These are phyloP conservation scores for Phytophthora tubulina DNA, from an alignment of 352 stramenopile species.

Conservation along the genomic window DNA sequence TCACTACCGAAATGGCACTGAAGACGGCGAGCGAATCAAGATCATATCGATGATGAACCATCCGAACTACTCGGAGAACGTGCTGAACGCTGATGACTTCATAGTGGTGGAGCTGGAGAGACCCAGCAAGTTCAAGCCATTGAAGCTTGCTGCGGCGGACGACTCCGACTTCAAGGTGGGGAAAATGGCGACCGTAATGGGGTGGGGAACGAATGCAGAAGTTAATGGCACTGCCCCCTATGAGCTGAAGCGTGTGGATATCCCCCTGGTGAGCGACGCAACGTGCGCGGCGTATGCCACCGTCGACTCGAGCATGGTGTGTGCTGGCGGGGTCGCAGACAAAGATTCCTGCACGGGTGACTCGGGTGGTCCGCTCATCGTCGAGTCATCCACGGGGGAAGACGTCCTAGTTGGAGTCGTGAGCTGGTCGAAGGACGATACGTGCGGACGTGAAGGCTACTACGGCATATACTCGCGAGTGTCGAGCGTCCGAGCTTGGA, in stretches of 20 bases:
- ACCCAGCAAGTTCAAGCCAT: constrained; percentile 39
- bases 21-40: constrained; percentile 27
- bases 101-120: constrained; percentile 55
- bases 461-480: no score
- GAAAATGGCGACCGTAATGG: constrained; percentile 43
- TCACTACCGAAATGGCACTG: constrained; percentile 27
- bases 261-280: constrained; percentile 44
- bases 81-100: constrained; percentile 38
- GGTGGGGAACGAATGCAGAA: constrained; percentile 41
- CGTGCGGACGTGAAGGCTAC: no score
- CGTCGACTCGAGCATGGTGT: constrained; percentile 57
- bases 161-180: constrained; percentile 36
- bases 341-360: background rate
- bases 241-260: constrained; percentile 46
- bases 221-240: constrained; percentile 22
- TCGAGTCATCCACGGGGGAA: no score
- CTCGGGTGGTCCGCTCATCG: no score
- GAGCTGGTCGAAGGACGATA: no score
- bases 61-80: constrained; percentile 19
- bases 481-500: no score
- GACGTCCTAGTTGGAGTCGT: no score
- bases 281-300: constrained; percentile 36
- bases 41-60: constrained; percentile 29
- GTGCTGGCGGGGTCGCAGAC: constrained; percentile 43
- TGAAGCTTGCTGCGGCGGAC: constrained; percentile 34